Evolutionary conservation across 2,329 filamentous ascomycete species (phyloP), one percentile per base, ranked within the genome.

Genomic region (Colletotrichum sp.): DNA sequence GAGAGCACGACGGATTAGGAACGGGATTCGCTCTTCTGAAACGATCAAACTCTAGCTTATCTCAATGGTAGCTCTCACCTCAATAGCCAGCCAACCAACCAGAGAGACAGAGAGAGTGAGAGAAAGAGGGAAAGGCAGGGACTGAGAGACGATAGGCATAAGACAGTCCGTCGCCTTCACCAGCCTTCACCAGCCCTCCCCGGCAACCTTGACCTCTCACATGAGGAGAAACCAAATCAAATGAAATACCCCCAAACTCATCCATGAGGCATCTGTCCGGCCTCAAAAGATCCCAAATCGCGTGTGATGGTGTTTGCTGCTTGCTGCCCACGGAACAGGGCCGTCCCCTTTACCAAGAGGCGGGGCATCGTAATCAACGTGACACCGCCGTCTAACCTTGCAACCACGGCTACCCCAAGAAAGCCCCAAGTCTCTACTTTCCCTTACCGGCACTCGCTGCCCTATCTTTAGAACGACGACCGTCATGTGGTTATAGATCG

Each of bases 291-390:
- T 64, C 44, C 21, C 62, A 32, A 30, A 34, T 68, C 57, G 34
- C 63, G 18, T 39, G 32, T 57, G 28, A 32, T 44, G 24, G 26
- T 16, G 32, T 57, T 75, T 55, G 24, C 28, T 34, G 24, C 26
- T 34, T 15, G 44, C n/a, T 21, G 6, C 55, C n/a, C 28, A 62
- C 18, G 28, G 49, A 76, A 34, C 73, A 76, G 63, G 73, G 73
- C 70, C 57, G 34, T 68, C 39, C 70, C 73, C 39, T 72, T 68
- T 26, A 64, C 39, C 55, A 55, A 21, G 55, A 57, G 69, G 73
- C 63, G 73, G 73, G 73, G n/a, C 55, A 34, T 36, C n/a, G 36
- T 36, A 68, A 76, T 73, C 57, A 65, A 73, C 57, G 57, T 73
- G 64, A 72, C 32, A 76, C 73, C 39, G 15, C 57, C 63, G n/a